Evolutionary conservation across 345 rosid genomes (phyloP).

Genomic region (Leavenworthia alabamica): DNA sequence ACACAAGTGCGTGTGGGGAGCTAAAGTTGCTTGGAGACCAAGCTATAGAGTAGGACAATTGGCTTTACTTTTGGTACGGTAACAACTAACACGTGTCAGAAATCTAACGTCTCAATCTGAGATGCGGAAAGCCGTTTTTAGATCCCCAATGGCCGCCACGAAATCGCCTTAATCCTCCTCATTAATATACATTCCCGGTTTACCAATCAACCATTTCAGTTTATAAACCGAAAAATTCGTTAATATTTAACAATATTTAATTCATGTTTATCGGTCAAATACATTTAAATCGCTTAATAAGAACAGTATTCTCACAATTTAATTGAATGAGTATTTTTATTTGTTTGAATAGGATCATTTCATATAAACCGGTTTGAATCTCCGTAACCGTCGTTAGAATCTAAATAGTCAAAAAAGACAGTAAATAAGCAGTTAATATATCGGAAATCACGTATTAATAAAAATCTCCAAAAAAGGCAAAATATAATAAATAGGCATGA

Average conservation of each 20-base stretch:
- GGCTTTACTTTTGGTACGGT: conserved; percentile 20
- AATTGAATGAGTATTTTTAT: background rate
- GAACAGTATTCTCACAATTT: background rate
- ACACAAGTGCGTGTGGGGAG: background rate
- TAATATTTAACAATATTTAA: background rate
- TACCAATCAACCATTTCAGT: background rate
- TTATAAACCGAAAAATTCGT: background rate
- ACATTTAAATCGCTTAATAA: background rate
- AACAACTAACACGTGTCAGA: conserved; percentile 19
- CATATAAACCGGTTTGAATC: background rate
- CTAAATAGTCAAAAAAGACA: background rate
- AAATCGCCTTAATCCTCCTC: background rate
- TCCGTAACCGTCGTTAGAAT: background rate
- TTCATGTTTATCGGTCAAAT: background rate
- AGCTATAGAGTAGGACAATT: conserved; percentile 17
- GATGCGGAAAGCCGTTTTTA: conserved; percentile 27
- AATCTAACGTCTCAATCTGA: conserved; percentile 28
- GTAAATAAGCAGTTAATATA: background rate
- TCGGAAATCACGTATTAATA: background rate
- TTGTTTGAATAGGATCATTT: background rate
- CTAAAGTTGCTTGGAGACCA: conserved; percentile 27
- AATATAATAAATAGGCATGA: background rate
- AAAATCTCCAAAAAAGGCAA: background rate
- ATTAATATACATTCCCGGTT: background rate
- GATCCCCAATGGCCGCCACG: conserved; percentile 5